Percentiles rank a stretch among this genome's conserved stretches.
These are phyloP conservation scores for Ustilago xerochloae DNA, from an alignment of 1,284 basidiomycete species.

Conservation along the genomic window DNA sequence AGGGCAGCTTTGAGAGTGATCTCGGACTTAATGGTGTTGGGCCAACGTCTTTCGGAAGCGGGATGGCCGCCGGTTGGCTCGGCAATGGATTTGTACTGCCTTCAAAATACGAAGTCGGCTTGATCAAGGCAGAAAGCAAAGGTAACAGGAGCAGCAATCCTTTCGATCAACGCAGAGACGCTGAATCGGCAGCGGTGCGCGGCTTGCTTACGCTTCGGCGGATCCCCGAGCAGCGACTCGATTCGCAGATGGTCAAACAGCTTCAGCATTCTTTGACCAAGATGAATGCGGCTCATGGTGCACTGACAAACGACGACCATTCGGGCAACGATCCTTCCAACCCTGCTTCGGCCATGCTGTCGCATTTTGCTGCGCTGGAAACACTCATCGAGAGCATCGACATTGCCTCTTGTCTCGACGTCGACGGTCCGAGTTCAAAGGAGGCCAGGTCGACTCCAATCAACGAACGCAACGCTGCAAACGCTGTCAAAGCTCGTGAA, in stretches of 20 bases:
- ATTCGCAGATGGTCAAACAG: constrained; percentile 17
- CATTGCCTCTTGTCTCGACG: constrained; percentile 54
- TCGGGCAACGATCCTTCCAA: not conserved
- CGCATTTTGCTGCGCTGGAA: constrained; percentile 29
- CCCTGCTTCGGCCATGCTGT: constrained; percentile 12
- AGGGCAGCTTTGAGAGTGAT: constrained; percentile 48
- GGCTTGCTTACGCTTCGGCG: constrained; percentile 50
- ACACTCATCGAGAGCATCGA: constrained; percentile 55
- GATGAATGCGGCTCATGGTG: constrained; percentile 7
- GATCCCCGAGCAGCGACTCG: constrained; percentile 41
- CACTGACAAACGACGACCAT: not conserved
- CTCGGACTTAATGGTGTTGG: constrained; percentile 54
- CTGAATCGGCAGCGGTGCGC: constrained; percentile 40
- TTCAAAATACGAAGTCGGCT: constrained; percentile 47
- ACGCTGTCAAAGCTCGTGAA: constrained; percentile 37
- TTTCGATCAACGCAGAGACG: constrained; percentile 51
- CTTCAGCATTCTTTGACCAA: constrained; percentile 3
- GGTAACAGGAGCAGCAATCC: constrained; percentile 40
- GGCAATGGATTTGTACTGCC: constrained; percentile 68
- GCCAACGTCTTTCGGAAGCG: constrained; percentile 57
- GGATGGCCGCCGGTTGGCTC: constrained; percentile 66
- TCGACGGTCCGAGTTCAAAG: constrained; percentile 45
- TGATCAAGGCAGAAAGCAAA: constrained; percentile 46
- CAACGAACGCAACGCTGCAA: constrained; percentile 34
- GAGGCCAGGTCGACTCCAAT: constrained; percentile 25